These are phyloP conservation scores for Carpinus fangiana DNA, from an alignment of 306 rosid species.

Conservation along the genomic window DNA sequence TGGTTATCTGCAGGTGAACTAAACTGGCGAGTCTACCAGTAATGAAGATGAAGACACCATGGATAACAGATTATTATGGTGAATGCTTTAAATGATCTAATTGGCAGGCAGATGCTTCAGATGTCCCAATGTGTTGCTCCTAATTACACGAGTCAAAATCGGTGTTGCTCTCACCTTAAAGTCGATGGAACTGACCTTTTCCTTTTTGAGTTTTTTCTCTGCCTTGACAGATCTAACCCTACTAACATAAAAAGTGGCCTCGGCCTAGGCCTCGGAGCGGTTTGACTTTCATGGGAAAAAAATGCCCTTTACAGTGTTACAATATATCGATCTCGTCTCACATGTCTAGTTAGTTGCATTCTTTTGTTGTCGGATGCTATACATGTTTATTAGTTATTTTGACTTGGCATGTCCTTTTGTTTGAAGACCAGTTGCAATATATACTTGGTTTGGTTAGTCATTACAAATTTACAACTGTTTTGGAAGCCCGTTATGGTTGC, in stretches of 20 bases:
- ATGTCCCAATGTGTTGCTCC: conserved; percentile 20
- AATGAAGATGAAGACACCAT: background rate
- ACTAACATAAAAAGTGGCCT: background rate
- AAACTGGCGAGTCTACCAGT: conserved; percentile 20
- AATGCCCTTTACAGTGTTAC: background rate
- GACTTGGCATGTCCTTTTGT: background rate
- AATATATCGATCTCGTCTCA: background rate
- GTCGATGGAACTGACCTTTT: conserved; percentile 29
- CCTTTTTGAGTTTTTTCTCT: background rate
- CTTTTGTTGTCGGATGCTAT: background rate
- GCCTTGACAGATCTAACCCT: conserved; percentile 13
- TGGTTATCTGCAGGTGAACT: conserved; percentile 33
- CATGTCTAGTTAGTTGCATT: background rate
- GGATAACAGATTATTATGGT: conserved; percentile 10
- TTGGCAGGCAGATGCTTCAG: conserved; percentile 28
- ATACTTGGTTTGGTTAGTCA: too few relatives aligned
- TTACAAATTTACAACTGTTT: too few relatives aligned
- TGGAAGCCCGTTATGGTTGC: too few relatives aligned
- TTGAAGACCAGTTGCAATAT: background rate
- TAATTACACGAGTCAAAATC: conserved; percentile 7
- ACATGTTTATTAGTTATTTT: background rate
- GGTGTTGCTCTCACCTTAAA: conserved; percentile 23
- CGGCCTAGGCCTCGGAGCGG: background rate
- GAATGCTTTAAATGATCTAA: conserved; percentile 35
- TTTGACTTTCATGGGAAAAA: background rate